Conservation (phyloP, 2,329 filamentous ascomycete species). For the Fusarium continuum region DNA sequence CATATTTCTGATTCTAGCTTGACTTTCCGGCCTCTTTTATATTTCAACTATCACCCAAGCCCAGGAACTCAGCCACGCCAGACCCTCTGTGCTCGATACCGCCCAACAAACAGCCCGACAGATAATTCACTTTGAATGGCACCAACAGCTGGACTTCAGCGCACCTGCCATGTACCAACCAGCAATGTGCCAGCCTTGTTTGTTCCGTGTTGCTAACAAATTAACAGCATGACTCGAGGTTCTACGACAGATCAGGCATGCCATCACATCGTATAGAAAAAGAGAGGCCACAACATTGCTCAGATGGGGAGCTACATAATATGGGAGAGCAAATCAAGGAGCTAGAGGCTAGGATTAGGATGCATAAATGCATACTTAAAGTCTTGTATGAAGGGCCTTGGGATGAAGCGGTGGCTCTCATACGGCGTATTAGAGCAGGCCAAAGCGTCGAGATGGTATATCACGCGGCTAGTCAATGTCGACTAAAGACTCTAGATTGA, state of each 20-base stretch:
- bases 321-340: neutral
- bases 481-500: neutral
- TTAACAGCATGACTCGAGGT: neutral
- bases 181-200: no score
- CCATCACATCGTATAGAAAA: neutral
- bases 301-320: neutral
- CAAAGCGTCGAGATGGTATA: neutral
- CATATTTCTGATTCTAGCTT: no score
- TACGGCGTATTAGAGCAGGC: neutral
- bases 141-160: neutral
- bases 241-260: neutral
- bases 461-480: neutral
- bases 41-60: no score
- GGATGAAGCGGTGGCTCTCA: neutral
- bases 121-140: neutral
- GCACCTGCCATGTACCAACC: neutral
- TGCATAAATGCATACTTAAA: neutral
- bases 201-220: fast-evolving
- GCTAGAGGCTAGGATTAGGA: neutral
- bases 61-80: no score
- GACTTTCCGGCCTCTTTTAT: no score
- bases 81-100: neutral
- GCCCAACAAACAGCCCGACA: neutral
- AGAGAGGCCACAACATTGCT: neutral
- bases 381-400: neutral